Base-by-base conservation (phyloP, 2,329 filamentous ascomycete species). In the Aureobasidium sp. region DNA sequence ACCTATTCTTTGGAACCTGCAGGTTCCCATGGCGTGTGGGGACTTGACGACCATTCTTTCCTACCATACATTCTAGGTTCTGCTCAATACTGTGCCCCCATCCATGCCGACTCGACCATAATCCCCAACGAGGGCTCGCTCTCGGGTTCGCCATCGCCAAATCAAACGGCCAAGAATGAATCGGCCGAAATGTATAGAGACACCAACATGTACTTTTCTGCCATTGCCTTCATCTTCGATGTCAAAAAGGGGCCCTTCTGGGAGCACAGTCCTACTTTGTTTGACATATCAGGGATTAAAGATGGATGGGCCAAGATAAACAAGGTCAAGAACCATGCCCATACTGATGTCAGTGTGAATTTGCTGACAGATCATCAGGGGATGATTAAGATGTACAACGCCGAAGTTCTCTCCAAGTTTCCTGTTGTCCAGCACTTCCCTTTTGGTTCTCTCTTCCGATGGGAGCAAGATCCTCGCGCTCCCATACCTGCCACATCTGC, bases 361-460 rank as follows among this genome's bases (percentile, higher is more conserved):
- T 36, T 55, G 45, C 44, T 64, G 36, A 62, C 27, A 48, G 25
- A 61, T 37, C 34, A 30, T 34, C 63, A 88, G 86, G 94, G 94
- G 57, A 97, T 99, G 94, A 85, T 99, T 69, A 99, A 97, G 76
- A 99, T 99, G 94, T 99, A 93, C 77, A 91, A 95, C 67, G 94
- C 90, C 21, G 94, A 99, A 77, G 94, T 99, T 3, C 80, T 99
- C 14, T 90, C 89, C 42, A 99, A 99, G 74, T 97, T 97, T 71
- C 94, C 94, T 3, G 94, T 99, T 3, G 91, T 99, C n/a, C 94
- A 99, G 75, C 94, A 99, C 75, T 97, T 81, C 62, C 77, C 75
- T 3, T 80, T 81, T 61, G 79, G 78, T 21, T 78, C 77, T n/a
- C 68, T 81, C 11, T 80, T 80, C 65, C 65, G 66, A 41, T 81